Percentiles rank a stretch among this genome's conserved stretches.
Conservation (phyloP, 257 asterid genomes). For the Solanum pimpinellifolium region DNA sequence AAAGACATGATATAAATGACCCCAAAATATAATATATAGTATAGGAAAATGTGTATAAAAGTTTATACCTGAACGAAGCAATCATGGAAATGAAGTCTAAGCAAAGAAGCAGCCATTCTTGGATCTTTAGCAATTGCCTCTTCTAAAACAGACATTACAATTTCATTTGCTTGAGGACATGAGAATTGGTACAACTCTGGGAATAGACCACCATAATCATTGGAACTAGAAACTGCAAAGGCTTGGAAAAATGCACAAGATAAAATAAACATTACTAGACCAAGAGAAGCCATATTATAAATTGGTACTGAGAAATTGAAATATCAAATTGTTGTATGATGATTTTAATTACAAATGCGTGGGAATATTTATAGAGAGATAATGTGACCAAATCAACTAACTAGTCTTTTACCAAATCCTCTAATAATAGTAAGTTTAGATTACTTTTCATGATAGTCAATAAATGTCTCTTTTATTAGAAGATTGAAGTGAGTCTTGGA, state of each 20-base stretch:
- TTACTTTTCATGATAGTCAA: slow-evolving; percentile 16
- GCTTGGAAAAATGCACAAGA: slow-evolving; percentile 10
- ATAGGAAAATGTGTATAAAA: background rate
- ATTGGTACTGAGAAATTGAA: background rate
- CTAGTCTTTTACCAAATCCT: slow-evolving; percentile 45
- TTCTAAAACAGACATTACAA: slow-evolving; percentile 64
- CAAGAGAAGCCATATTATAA: slow-evolving; percentile 28
- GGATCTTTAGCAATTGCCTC: slow-evolving; percentile 45
- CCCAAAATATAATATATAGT: background rate
- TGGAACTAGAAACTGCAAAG: slow-evolving; percentile 15
- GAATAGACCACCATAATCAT: slow-evolving; percentile 14
- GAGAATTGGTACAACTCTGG: slow-evolving; percentile 43
- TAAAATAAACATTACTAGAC: slow-evolving; percentile 12
- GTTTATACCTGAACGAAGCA: slow-evolving; percentile 8
- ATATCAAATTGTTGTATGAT: background rate
- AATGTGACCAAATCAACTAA: slow-evolving; percentile 18
- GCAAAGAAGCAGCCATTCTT: slow-evolving; percentile 71
- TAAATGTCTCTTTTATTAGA: background rate
- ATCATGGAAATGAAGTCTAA: slow-evolving; percentile 4
- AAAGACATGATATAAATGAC: background rate
- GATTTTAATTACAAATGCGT: slow-evolving; percentile 2
- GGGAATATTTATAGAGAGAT: background rate
- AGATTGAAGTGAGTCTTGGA: background rate
- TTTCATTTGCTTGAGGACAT: slow-evolving; percentile 71
- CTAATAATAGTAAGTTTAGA: background rate